Base-by-base conservation (phyloP, 352 stramenopile genomes). In the Achlya hypogyna region DNA sequence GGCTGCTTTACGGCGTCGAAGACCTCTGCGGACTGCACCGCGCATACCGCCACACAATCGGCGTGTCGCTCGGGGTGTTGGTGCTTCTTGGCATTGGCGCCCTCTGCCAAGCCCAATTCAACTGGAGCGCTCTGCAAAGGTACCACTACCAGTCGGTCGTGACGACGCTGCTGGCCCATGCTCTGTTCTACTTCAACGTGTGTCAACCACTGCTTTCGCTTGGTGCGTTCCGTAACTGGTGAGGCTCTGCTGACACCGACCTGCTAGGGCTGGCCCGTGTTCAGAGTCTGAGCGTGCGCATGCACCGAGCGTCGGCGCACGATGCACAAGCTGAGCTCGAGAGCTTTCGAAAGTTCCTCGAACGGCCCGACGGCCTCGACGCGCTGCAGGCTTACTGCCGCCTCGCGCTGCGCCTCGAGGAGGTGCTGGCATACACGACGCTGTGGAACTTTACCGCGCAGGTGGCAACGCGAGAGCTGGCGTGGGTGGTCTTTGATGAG, bases 321-420 rank as follows among this genome's bases (percentile, higher is more conserved):
- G 49, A 6, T 54, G 29, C 29, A 34, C 49, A 49, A 22, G 18
- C 18, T 20, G 49, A 54, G 49, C 49, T 54, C 29, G 49, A 6
- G 23, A 54, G 23, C 16, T 64, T 51, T 51, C 20, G 22, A 9
- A 25, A 22, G 8, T 64, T 52, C 28, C 56, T 64, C 43, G 56
- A 64, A 4, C 9, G 12, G 12, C 40, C 22, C 4, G 56, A 52
- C 40, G 56, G 40, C 3, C 34, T n/a, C 23, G 32, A 25, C 8
- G 56, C 23, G 25, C 52, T 64, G 25, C n/a, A n/a, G 10, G 34
- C 40, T 14, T 64, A 53, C 43, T 64, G 32, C 34, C 38, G n/a
- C 22, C 43, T 64, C 22, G 56, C 34, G 5, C 32, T 64, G 16
- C 56, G 56, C 4, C 27, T 64, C 8, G 56, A 64, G 52, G 56